These are phyloP conservation scores for Uronychia setigera DNA, from an alignment of 73 alveolate genomes.

Conservation along the genomic window DNA sequence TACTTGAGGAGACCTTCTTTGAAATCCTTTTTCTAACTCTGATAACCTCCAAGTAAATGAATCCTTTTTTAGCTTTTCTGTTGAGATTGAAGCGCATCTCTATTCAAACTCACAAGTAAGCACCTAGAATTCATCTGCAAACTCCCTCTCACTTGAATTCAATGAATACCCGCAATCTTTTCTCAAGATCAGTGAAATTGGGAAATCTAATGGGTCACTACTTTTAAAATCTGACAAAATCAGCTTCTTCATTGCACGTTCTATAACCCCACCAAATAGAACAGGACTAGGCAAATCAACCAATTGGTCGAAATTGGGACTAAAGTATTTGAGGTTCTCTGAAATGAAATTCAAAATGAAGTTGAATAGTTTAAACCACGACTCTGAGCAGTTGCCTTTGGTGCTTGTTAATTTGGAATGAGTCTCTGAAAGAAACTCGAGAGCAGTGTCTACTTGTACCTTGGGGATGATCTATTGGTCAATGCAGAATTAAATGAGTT, in stretches of 20 bases:
- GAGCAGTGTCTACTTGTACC: background rate
- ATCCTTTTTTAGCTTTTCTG: background rate
- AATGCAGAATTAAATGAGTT: background rate
- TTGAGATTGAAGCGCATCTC: background rate
- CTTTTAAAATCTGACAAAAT: background rate
- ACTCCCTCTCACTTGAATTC: too few species aligned
- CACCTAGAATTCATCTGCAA: too few species aligned
- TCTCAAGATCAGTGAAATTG: background rate
- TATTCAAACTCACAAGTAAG: background rate
- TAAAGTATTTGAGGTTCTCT: background rate
- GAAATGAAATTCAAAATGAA: background rate
- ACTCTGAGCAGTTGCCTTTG: background rate
- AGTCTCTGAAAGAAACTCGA: background rate
- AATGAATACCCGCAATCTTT: too few species aligned
- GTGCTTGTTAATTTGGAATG: background rate
- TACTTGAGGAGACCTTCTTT: background rate
- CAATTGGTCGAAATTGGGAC: background rate
- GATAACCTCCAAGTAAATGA: background rate
- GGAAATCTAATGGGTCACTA: background rate
- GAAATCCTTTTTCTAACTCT: background rate
- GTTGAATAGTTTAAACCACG: background rate
- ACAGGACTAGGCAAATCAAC: background rate
- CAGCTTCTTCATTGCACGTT: background rate
- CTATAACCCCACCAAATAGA: background rate
- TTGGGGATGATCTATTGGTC: background rate